Conservation (phyloP, 176 grass and related monocot genomes). For the Aegilops umbellulata region DNA sequence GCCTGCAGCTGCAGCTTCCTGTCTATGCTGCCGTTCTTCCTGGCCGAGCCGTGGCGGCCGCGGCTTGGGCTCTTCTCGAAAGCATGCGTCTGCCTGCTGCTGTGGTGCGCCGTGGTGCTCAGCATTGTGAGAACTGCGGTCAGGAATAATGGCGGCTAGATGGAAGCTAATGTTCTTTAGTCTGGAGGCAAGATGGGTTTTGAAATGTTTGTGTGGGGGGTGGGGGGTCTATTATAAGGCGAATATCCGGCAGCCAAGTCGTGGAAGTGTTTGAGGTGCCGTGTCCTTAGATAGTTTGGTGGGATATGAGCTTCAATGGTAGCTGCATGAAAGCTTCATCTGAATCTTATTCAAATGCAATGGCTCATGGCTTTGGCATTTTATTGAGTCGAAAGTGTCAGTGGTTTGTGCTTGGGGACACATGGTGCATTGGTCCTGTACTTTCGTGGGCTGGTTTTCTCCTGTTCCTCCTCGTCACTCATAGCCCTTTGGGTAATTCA, state of each 20-base stretch:
- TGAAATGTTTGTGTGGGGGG: constrained; percentile 30
- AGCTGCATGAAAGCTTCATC: constrained; percentile 84
- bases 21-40: constrained; percentile 39
- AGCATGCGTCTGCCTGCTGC: constrained; percentile 66
- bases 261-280: constrained; percentile 44
- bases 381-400: constrained; percentile 29
- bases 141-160: background rate
- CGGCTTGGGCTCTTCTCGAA: constrained; percentile 55
- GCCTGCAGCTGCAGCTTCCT: constrained; percentile 50
- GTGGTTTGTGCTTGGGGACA: constrained; percentile 20
- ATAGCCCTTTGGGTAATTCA: constrained; percentile 25
- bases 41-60: background rate
- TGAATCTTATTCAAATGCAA: constrained; percentile 52
- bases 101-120: constrained; percentile 51
- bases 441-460: constrained; percentile 22
- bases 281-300: constrained; percentile 77
- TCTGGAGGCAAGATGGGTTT: constrained; percentile 39
- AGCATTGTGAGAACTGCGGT: constrained; percentile 23
- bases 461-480: background rate
- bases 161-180: constrained; percentile 4
- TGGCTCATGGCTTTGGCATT: constrained; percentile 28
- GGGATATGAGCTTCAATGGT: constrained; percentile 78
- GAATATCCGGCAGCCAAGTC: constrained; percentile 13
- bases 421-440: constrained; percentile 3
- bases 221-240: constrained; percentile 53